A percentile compares a stretch with the other conserved stretches of the same genome.
phyloP scores from a whole-genome alignment of 2,329 filamentous ascomycete species.

The Cladophialophora exuberans region DNA sequence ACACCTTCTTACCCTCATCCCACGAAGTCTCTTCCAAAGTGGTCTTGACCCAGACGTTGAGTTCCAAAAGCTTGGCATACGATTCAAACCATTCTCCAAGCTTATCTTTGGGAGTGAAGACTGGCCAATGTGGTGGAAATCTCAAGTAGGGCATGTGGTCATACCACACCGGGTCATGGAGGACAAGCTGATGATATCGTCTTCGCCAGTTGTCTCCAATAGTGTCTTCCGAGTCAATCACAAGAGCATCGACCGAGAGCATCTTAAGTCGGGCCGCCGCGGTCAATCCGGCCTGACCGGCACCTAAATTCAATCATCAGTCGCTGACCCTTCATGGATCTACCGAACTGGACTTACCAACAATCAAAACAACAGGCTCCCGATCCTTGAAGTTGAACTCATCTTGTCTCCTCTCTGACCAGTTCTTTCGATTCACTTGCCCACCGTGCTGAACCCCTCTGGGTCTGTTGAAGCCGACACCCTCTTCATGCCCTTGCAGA shows the following conservation, averaged over 20 bases:
- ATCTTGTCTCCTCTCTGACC: slow-evolving; percentile 57
- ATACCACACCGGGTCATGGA: slow-evolving; percentile 67
- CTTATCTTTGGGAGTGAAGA: slow-evolving; percentile 74
- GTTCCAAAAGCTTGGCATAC: slow-evolving; percentile 67
- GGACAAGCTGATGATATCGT: slow-evolving; percentile 66
- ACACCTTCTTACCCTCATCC: slow-evolving; percentile 54
- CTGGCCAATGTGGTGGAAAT: slow-evolving; percentile 67
- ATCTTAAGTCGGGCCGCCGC: slow-evolving; percentile 63
- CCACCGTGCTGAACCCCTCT: slow-evolving; percentile 61
- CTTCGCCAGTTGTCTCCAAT: slow-evolving; percentile 68
- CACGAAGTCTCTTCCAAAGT: slow-evolving; percentile 54
- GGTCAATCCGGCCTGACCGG: slow-evolving; percentile 64
- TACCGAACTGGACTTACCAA: slow-evolving; percentile 52
- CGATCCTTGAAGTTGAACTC: slow-evolving; percentile 55
- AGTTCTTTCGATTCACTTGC: slow-evolving; percentile 60
- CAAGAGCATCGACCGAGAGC: slow-evolving; percentile 58
- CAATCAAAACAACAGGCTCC: slow-evolving; percentile 63
- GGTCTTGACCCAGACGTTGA: slow-evolving; percentile 67
- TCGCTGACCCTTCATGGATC: slow-evolving; percentile 3
- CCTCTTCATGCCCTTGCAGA: slow-evolving; percentile 60
- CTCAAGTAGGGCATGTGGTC: slow-evolving; percentile 63
- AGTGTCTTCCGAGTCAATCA: slow-evolving; percentile 62
- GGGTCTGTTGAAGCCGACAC: slow-evolving; percentile 51
- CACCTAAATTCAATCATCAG: slow-evolving; percentile 45
- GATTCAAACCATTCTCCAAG: slow-evolving; percentile 69